Evolutionary conservation across 164 flowering plant species (phyloP).

Genomic region (Chimonanthus praecox): DNA sequence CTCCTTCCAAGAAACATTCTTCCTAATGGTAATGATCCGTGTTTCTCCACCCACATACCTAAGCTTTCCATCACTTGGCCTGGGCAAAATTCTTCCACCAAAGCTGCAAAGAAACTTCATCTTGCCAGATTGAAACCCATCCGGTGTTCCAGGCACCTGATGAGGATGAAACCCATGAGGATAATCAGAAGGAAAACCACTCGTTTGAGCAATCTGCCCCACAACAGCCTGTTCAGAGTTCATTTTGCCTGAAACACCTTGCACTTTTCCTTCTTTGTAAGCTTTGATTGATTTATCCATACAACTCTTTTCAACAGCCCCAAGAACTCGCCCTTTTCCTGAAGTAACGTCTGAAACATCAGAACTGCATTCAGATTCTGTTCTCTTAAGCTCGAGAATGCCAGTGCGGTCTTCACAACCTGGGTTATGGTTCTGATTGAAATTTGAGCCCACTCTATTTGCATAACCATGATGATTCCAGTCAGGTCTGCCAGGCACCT

Average conservation of each 20-base stretch:
- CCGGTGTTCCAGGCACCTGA: slow-evolving; percentile 25
- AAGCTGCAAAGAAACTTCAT: slow-evolving; percentile 83
- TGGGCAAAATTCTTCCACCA: slow-evolving; percentile 78
- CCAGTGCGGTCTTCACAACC: slow-evolving; percentile 44
- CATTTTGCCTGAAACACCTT: slow-evolving; percentile 18
- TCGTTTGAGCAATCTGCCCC: slow-evolving; percentile 16
- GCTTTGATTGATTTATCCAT: slow-evolving; percentile 20
- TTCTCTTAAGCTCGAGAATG: slow-evolving; percentile 38
- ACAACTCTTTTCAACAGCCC: slow-evolving; percentile 24
- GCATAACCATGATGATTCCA: slow-evolving; percentile 17
- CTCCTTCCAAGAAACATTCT: slow-evolving; percentile 39
- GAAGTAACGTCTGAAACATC: slow-evolving; percentile 17
- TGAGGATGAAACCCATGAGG: slow-evolving; percentile 21
- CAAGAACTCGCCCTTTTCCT: slow-evolving; percentile 5
- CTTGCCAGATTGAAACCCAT: slow-evolving; percentile 37
- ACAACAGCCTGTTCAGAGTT: slow-evolving; percentile 17
- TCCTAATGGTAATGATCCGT: slow-evolving; percentile 57
- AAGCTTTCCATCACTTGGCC: slow-evolving; percentile 79
- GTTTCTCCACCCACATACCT: slow-evolving; percentile 93
- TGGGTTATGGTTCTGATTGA: slow-evolving; percentile 15
- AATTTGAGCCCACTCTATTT: slow-evolving; percentile 18
- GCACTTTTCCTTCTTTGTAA: slow-evolving; percentile 24
- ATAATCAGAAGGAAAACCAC: slow-evolving; percentile 23
- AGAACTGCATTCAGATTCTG: slow-evolving; percentile 24
- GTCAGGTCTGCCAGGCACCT: slow-evolving; percentile 19